Evolutionary conservation across 2,329 filamentous ascomycete species (phyloP).

Genomic region (Xylaria sp.): DNA sequence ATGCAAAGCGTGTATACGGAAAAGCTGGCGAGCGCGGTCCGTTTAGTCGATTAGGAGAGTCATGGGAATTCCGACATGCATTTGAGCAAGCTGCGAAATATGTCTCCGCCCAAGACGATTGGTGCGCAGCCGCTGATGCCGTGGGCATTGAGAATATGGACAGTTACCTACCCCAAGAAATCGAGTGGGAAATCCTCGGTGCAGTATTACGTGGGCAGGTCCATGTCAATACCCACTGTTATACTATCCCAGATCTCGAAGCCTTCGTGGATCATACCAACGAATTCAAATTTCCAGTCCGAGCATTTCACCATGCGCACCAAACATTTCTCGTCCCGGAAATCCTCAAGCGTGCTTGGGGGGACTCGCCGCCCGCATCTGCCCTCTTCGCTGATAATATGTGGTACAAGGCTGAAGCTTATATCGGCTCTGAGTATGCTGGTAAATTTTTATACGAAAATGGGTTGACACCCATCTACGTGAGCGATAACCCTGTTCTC

Average conservation of each 20-base stretch:
- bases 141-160: slow-evolving; percentile 62
- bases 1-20: slow-evolving; percentile 72
- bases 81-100: slow-evolving; percentile 70
- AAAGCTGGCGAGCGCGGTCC: slow-evolving; percentile 64
- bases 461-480: slow-evolving; percentile 73
- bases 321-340: slow-evolving; percentile 75
- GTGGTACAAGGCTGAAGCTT: slow-evolving; percentile 77
- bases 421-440: slow-evolving; percentile 72
- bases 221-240: slow-evolving; percentile 77
- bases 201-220: slow-evolving; percentile 75
- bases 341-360: slow-evolving; percentile 68
- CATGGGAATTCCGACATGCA: slow-evolving; percentile 74
- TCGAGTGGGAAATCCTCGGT: slow-evolving; percentile 71
- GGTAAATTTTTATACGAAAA: slow-evolving; percentile 74
- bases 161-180: slow-evolving; percentile 69
- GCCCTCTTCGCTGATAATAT: slow-evolving; percentile 79
- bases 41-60: slow-evolving; percentile 73
- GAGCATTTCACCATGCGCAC: slow-evolving; percentile 77
- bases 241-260: slow-evolving; percentile 75
- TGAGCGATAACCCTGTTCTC: slow-evolving; percentile 76
- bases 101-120: slow-evolving; percentile 72
- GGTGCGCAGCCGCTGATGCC: slow-evolving; percentile 68
- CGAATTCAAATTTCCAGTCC: slow-evolving; percentile 74
- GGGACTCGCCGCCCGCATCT: slow-evolving; percentile 63
- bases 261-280: slow-evolving; percentile 76